Conservation (phyloP, 2,329 filamentous ascomycete genomes). For the Colletotrichum sp. region DNA sequence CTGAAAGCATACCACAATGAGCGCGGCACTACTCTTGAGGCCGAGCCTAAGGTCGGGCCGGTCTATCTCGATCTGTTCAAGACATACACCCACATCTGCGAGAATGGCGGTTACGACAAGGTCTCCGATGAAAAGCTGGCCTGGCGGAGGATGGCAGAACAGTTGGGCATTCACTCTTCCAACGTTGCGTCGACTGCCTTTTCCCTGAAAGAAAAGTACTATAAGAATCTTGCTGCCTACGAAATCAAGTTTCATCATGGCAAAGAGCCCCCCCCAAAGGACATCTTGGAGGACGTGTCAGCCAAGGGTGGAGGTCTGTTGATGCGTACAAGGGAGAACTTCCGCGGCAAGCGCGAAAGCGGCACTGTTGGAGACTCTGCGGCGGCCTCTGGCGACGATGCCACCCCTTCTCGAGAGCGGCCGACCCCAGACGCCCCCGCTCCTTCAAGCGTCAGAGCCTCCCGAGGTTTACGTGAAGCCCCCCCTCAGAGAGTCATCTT, state of each 20-base stretch:
- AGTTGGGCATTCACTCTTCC: slow-evolving; percentile 75
- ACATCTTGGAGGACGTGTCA: slow-evolving; percentile 86
- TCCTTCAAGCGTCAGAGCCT: slow-evolving; percentile 59
- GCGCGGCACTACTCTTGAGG: slow-evolving; percentile 79
- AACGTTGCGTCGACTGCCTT: slow-evolving; percentile 87
- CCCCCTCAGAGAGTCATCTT: slow-evolving; percentile 85
- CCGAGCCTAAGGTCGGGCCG: slow-evolving; percentile 80
- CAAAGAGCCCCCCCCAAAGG: slow-evolving; percentile 83
- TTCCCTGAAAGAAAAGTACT: slow-evolving; percentile 85
- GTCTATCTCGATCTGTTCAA: slow-evolving; percentile 78
- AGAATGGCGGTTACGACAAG: slow-evolving; percentile 84
- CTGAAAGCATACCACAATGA: slow-evolving; percentile 77
- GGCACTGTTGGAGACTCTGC: slow-evolving; percentile 14
- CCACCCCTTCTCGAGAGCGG: slow-evolving; percentile 61
- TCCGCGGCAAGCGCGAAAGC: slow-evolving; percentile 52
- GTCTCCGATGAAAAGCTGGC: slow-evolving; percentile 83
- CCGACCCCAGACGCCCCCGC: slow-evolving; percentile 53
- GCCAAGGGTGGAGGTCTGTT: slow-evolving; percentile 85
- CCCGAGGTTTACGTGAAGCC: slow-evolving; percentile 76
- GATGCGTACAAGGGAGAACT: slow-evolving; percentile 80
- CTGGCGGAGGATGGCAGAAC: slow-evolving; percentile 80
- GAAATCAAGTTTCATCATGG: slow-evolving; percentile 81
- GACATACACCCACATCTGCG: slow-evolving; percentile 78
- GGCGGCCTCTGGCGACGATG: slow-evolving; percentile 28
- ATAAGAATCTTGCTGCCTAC: slow-evolving; percentile 86